These are phyloP conservation scores for Cornus florida DNA, from an alignment of 148 eudicot species.

Conservation along the genomic window DNA sequence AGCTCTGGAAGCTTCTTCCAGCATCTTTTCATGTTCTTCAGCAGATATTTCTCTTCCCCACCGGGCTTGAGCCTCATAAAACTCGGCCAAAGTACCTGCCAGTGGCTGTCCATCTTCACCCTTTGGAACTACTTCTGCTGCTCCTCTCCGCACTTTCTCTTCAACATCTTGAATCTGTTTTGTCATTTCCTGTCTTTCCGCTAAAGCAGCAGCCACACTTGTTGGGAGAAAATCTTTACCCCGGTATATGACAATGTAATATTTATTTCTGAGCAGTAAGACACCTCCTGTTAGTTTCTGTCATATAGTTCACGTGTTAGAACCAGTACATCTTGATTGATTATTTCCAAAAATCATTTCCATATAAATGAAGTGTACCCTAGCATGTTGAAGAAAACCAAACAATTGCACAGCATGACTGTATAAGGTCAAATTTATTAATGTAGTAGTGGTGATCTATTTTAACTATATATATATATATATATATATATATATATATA, in stretches of 20 bases:
- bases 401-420: too few species aligned
- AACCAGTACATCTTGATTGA: background rate
- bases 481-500: too few species aligned
- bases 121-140: conserved; percentile 33
- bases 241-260: conserved; percentile 80
- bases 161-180: conserved; percentile 83
- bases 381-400: too few species aligned
- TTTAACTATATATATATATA: too few species aligned
- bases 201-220: conserved; percentile 76
- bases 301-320: conserved; percentile 28
- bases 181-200: conserved; percentile 87
- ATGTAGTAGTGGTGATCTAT: background rate
- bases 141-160: conserved; percentile 62
- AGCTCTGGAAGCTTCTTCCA: conserved; percentile 69
- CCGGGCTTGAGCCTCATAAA: conserved; percentile 88
- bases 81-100: conserved; percentile 94
- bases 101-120: conserved; percentile 49
- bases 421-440: background rate
- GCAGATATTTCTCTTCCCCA: conserved; percentile 84
- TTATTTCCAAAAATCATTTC: background rate
- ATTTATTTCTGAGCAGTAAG: conserved; percentile 88
- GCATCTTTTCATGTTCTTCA: conserved; percentile 72
- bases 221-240: conserved; percentile 93
- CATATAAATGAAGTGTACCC: background rate
- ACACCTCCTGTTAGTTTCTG: conserved; percentile 94